phyloP scores from a whole-genome alignment of 148 eudicot genomes.

The Polygonum aviculare region DNA sequence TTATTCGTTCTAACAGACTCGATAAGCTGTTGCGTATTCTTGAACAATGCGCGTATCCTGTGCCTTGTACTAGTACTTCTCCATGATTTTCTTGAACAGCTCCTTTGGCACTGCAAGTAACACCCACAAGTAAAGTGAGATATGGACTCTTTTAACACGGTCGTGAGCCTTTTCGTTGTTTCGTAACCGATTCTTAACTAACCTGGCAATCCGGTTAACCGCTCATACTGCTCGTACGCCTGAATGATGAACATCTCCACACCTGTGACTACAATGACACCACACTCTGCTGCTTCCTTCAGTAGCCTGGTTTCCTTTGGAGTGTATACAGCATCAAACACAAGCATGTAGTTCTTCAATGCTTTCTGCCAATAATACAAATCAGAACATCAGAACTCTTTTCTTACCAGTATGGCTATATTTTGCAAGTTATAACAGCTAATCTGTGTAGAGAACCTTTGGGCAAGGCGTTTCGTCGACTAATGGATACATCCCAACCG shows the following conservation, averaged over 20 bases:
- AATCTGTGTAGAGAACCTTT: conserved; percentile 6
- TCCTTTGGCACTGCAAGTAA: conserved; percentile 57
- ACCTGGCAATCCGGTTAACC: conserved; percentile 90
- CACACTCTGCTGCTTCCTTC: conserved; percentile 67
- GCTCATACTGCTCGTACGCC: conserved; percentile 88
- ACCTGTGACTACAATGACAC: conserved; percentile 60
- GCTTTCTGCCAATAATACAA: conserved; percentile 42
- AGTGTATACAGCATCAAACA: conserved; percentile 87
- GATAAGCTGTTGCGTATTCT: not conserved
- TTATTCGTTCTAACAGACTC: not conserved
- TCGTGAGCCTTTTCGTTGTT: not conserved
- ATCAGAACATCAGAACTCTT: too few relatives aligned
- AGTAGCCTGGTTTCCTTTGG: conserved; percentile 82
- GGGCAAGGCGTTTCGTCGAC: conserved; percentile 45
- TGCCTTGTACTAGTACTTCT: conserved; percentile 10
- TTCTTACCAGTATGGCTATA: conserved; percentile 16
- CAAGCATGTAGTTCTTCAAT: conserved; percentile 56
- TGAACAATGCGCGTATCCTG: not conserved
- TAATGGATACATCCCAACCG: conserved; percentile 66
- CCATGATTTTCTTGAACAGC: conserved; percentile 42
- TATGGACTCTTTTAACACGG: too few relatives aligned
- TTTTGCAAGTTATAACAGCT: not conserved
- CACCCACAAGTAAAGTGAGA: not conserved
- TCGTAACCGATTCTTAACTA: not conserved
- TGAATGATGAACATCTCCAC: conserved; percentile 89